Evolutionary conservation across 1,284 basidiomycete species (phyloP), one percentile per base, ranked within the genome.

Genomic region (Heterobasidion parviporum): DNA sequence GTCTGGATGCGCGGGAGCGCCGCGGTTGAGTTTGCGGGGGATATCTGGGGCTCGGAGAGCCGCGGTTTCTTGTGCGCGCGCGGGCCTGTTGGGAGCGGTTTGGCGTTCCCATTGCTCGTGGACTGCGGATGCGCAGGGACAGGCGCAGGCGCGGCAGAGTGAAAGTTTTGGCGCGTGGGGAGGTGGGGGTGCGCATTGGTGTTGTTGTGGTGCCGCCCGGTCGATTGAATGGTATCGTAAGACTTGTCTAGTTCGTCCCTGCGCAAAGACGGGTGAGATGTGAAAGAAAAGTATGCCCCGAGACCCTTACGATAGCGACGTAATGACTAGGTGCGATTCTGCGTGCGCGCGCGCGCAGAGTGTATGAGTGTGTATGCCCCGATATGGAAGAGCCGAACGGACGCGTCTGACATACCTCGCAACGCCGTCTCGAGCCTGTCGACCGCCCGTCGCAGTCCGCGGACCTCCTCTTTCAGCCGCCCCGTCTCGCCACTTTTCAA

Each of bases 1-100:
- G 65, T 68, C 16, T 64, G 59, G 9, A 62, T 60, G 38, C 60
- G 61, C 16, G 63, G 66, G 3, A 64, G 62, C 12, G 60, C 51
- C 44, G 62, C 63, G 12, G 67, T 64, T 18, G 56, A 70, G 62
- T 60, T 67, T 61, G 73, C 68, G 10, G 80, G 76, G 3, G 75
- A 76, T 12, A 68, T 63, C 56, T 78, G 79, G 6, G 74, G 51
- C 36, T 86, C 84, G 8, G 82, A 81, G 6, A 89, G 71, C 10
- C 87, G 82, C 15, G 82, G 81, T 64, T 85, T 87, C 73, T 89
- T 90, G 68, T 87, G 76, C 16, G 86, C 86, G 52, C 88, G 80
- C 2, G 88, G 88, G 15, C 81, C 88, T 4, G 87, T 91, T 0
- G 89, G 88, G 9, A 80, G 82, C 3, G 73, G 74, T 66, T 82